Evolutionary conservation across 228 moss, liverwort and hornwort genomes (phyloP).

Genomic region (Sphagnum magellanicum): DNA sequence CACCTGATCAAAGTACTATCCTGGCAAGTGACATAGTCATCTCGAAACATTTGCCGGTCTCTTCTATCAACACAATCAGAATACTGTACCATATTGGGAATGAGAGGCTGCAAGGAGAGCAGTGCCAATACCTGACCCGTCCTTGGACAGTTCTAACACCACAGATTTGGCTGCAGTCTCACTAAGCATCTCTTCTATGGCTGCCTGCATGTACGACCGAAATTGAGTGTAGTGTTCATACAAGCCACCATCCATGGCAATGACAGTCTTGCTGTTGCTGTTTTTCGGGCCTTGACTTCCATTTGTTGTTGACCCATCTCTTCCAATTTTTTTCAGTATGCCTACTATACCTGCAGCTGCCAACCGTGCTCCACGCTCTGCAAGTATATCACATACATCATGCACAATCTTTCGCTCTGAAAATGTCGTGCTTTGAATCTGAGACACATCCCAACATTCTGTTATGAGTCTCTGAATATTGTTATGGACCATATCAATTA

Average conservation of each 20-base stretch:
- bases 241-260: constrained; percentile 56
- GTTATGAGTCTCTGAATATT: too few species aligned
- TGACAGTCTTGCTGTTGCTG: constrained; percentile 21
- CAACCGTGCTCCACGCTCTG: constrained; percentile 44
- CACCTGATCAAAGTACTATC: too few species aligned
- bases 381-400: constrained; percentile 39
- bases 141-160: constrained; percentile 48
- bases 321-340: constrained; percentile 57
- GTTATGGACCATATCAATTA: too few species aligned
- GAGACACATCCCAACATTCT: background rate
- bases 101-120: constrained; percentile 46
- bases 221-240: constrained; percentile 55
- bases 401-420: constrained; percentile 37
- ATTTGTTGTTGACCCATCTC: constrained; percentile 31
- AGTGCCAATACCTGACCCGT: constrained; percentile 57
- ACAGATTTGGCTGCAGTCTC: constrained; percentile 37
- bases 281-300: background rate
- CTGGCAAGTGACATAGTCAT: too few species aligned
- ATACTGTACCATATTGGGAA: constrained; percentile 10
- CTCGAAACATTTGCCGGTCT: too few species aligned
- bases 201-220: constrained; percentile 50
- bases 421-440: constrained; percentile 28
- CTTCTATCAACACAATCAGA: too few species aligned
- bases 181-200: constrained; percentile 46
- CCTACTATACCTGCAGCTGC: constrained; percentile 60